Conservation (phyloP, 2,329 filamentous ascomycete species). For the Venturia effusa region DNA sequence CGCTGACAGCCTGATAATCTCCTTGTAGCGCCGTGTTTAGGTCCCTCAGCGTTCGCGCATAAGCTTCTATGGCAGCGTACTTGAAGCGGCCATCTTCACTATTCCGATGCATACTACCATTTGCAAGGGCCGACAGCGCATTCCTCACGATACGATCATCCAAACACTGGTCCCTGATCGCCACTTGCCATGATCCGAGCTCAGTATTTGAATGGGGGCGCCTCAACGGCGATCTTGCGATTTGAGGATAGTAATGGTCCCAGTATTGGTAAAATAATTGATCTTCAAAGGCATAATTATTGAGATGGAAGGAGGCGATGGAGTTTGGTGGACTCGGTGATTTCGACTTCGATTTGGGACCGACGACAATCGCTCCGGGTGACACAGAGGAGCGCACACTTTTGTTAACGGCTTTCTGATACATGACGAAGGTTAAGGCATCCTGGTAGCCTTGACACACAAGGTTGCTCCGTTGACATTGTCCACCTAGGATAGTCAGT, state of each 20-base stretch:
- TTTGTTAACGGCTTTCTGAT: background rate
- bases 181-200: conserved; percentile 5
- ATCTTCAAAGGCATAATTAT: background rate
- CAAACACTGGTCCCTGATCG: background rate
- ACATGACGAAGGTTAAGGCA: conserved; percentile 5
- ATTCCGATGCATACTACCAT: background rate
- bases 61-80: conserved; percentile 6
- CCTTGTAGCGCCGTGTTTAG: background rate
- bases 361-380: background rate
- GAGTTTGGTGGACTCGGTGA: background rate
- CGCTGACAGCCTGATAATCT: background rate
- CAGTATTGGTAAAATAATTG: conserved; percentile 8
- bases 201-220: background rate
- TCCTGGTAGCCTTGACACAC: conserved; percentile 6
- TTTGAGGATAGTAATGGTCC: conserved; percentile 2
- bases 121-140: background rate
- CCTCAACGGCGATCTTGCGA: background rate
- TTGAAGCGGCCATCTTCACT: conserved; percentile 1
- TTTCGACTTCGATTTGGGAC: background rate
- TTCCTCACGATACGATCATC: background rate
- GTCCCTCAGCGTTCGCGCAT: background rate
- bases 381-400: background rate
- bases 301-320: background rate
- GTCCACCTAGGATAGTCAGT: background rate
- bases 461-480: conserved; percentile 7